Evolutionary conservation across 192 early-diverging fungal species (phyloP), one percentile per base, ranked within the genome.

Genomic region (Podila epicladia): DNA sequence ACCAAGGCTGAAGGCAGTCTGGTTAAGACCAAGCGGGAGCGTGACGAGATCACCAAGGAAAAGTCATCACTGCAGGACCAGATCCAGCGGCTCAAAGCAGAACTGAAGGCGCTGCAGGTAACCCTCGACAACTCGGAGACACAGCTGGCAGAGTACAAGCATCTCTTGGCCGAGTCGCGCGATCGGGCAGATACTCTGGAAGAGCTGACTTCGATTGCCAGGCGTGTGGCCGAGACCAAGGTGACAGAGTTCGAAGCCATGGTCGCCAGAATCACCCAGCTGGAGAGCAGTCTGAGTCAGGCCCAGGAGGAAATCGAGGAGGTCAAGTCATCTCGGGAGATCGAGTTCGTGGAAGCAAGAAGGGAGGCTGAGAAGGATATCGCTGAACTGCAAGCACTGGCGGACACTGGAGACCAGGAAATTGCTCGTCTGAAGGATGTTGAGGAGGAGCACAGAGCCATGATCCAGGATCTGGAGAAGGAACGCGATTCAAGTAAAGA

Each of bases 191-290:
- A 72, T 37, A 79, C 75, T 1, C 65, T 79, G 2, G 75, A 79
- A 31, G 75, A 79, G 58, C 38, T 79, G 65, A 79, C 75, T 6
- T 79, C 75, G 51, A 79, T 79, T n/a, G 75, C 75, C n/a, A 71
- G 67, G 38, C 69, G 69, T 2, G 69, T 79, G 4, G 75, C 75
- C 0, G 75, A 79, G 61, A 48, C 72, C 13, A 78, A 73, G 37
- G 67, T 74, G 24, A 55, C 51, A 7, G 67, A 82, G 33, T 41
- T 73, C 24, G 78, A 82, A 28, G 28, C 50, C 2, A 49, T 69
- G 38, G 73, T 68, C 7, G 20, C 26, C 38, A 68, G 45, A 45
- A 38, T 58, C 41, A 19, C 32, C 1, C 66, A 72, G 38, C 5
- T 77, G 33, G 73, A 83, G 24, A 35, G 20, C 0, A 58, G 64